Evolutionary conservation across 2,329 filamentous ascomycete genomes (phyloP), one percentile per base, ranked within the genome.

Genomic region (Orbilia brochopaga): DNA sequence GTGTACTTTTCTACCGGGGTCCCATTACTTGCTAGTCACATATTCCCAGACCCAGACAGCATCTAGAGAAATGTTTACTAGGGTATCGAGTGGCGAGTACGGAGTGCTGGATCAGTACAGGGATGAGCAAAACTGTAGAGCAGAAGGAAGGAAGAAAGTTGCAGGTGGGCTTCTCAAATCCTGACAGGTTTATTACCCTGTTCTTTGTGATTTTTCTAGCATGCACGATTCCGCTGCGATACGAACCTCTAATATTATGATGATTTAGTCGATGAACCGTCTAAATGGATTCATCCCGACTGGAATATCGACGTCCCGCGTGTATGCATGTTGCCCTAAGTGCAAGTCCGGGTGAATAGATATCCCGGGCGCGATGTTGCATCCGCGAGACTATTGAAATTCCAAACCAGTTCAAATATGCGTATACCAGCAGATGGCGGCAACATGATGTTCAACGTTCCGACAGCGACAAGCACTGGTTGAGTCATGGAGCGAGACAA

Each of bases 111-210:
- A 40, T 44, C n/a, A 40, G 21, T 23, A 32, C 23, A 19, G 35
- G 27, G 27, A 32, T 32, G 27, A 32, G n/a, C 23, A 13, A 5
- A 19, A n/a, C 8, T 37, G 30, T 27, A 15, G 19, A 2, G 27
- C 51, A 8, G 21, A 5, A 35, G 2, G 4, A 42, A 10, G 8
- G 17, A 64, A 50, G 23, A 10, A 65, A 62, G n/a, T n/a, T n/a
- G n/a, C n/a, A n/a, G n/a, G n/a, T n/a, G n/a, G n/a, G n/a, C n/a
- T n/a, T n/a, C n/a, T n/a, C n/a, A n/a, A n/a, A n/a, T n/a, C n/a
- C n/a, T n/a, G n/a, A n/a, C 40, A 69, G 58, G 65, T 46, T 23
- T 27, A 50, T 63, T 58, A 32, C 30, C 7, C n/a, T 52, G 8
- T n/a, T n/a, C 57, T 62, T 52, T 32, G 8, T 32, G 8, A 4